Evolutionary conservation across 495 filamentous ascomycete species (phyloP).

Genomic region (Opeltia flavorubescens): DNA sequence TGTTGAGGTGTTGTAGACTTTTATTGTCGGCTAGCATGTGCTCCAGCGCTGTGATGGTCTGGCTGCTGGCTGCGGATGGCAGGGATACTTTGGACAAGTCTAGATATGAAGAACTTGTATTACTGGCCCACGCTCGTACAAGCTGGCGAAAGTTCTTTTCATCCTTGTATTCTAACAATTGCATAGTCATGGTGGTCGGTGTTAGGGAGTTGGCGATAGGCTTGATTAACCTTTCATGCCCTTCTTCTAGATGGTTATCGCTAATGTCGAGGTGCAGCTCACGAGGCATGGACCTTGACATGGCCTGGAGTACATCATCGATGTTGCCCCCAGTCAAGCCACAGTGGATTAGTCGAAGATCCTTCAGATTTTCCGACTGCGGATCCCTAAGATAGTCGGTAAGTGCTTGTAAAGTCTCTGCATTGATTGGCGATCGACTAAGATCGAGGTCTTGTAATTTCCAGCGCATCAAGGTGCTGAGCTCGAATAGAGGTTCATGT

Average conservation of each 20-base stretch:
- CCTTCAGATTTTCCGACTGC: slow-evolving; percentile 49
- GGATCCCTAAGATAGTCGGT: slow-evolving; percentile 47
- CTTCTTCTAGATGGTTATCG: slow-evolving; percentile 65
- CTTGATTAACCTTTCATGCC: slow-evolving; percentile 53
- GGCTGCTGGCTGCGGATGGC: slow-evolving; percentile 58
- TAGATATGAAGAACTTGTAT: slow-evolving; percentile 61
- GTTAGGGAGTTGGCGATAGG: slow-evolving; percentile 50
- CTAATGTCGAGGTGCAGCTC: slow-evolving; percentile 66
- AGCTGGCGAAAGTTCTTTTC: slow-evolving; percentile 61
- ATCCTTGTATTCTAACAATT: slow-evolving; percentile 73
- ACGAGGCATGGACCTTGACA: slow-evolving; percentile 43
- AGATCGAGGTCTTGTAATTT: slow-evolving; percentile 59
- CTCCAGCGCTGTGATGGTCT: slow-evolving; percentile 61
- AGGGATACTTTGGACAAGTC: slow-evolving; percentile 82
- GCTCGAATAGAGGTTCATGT: slow-evolving; percentile 47
- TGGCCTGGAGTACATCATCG: slow-evolving; percentile 62
- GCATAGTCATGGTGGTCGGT: slow-evolving; percentile 62
- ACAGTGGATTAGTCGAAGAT: slow-evolving; percentile 65
- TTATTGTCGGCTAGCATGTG: slow-evolving; percentile 65
- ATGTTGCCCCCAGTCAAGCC: slow-evolving; percentile 64
- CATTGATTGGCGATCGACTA: slow-evolving; percentile 49
- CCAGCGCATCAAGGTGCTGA: slow-evolving; percentile 58
- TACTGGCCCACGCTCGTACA: slow-evolving; percentile 53
- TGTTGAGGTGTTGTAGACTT: slow-evolving; percentile 63
- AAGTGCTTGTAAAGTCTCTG: slow-evolving; percentile 41